Percentiles rank a stretch among this genome's conserved stretches.
Conservation (phyloP, 1,284 basidiomycete genomes). For the Cryptococcus jaspeensis region DNA sequence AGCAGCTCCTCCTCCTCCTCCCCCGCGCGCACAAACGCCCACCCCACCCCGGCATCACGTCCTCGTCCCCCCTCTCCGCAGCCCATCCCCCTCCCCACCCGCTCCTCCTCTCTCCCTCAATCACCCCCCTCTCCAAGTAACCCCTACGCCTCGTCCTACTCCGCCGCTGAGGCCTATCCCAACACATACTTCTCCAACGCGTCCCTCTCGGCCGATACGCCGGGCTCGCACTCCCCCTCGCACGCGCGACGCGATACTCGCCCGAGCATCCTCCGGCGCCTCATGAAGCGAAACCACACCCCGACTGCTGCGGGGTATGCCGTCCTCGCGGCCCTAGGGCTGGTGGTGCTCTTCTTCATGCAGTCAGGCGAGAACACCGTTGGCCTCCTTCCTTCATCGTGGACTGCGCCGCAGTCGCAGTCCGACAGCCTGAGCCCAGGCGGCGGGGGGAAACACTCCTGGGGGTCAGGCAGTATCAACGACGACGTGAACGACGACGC, state of each 20-base stretch:
- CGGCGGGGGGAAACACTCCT: background rate
- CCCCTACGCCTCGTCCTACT: background rate
- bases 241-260: too few species aligned
- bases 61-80: background rate
- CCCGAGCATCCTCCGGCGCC: too few species aligned
- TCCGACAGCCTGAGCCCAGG: background rate
- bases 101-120: background rate
- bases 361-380: background rate
- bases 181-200: too few species aligned
- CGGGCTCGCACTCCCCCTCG: too few species aligned
- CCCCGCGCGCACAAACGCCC: too few species aligned
- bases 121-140: background rate
- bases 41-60: background rate
- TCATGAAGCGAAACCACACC: constrained; percentile 10
- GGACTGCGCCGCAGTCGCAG: background rate
- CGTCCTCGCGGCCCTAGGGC: background rate
- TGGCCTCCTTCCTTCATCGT: constrained; percentile 4
- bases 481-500: background rate
- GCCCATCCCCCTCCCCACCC: too few species aligned
- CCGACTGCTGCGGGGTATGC: constrained; percentile 17
- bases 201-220: too few species aligned
- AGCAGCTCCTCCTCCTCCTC: too few species aligned
- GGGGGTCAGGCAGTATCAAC: background rate
- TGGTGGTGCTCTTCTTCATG: background rate
- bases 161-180: too few species aligned